Evolutionary conservation across 805 yeast species (phyloP).

Genomic region (Teunomyces gatunensis): DNA sequence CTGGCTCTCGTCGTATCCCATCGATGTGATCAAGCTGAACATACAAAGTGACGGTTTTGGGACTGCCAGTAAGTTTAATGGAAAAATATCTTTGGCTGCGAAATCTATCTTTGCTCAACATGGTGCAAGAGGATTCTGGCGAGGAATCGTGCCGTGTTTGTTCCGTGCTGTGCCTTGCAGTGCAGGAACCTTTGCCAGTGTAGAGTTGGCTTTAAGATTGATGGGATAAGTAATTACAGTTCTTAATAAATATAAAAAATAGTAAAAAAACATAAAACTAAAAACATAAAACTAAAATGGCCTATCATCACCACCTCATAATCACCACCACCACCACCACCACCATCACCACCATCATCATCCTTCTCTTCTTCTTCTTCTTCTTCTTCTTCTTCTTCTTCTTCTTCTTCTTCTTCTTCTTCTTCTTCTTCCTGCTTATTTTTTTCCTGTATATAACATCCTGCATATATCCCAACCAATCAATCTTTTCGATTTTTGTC

Average conservation of each 20-base stretch:
- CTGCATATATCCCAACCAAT: constrained; percentile 8
- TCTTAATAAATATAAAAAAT: not conserved
- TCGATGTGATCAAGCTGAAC: constrained; percentile 49
- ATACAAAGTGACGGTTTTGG: constrained; percentile 56
- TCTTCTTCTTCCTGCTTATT: too few relatives aligned
- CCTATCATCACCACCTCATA: too few relatives aligned
- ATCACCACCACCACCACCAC: too few relatives aligned
- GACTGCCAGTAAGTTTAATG: constrained; percentile 39
- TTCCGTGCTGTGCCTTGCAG: constrained; percentile 62
- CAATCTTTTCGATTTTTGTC: constrained; percentile 10
- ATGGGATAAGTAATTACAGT: constrained; percentile 35
- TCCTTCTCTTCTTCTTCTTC: too few relatives aligned
- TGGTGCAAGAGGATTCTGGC: constrained; percentile 58
- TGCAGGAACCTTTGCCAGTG: constrained; percentile 77
- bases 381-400: too few relatives aligned
- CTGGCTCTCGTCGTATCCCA: constrained; percentile 57
- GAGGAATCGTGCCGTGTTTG: constrained; percentile 59
- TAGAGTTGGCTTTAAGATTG: constrained; percentile 61
- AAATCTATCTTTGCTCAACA: constrained; percentile 37
- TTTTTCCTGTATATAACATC: not conserved
- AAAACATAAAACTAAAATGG: too few relatives aligned
- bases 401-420: too few relatives aligned
- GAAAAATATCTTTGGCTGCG: constrained; percentile 35
- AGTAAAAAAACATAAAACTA: not conserved
- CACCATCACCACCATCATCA: too few relatives aligned